Conservation (phyloP, 1,139 yeast species). For the Komagataea norvegica region DNA sequence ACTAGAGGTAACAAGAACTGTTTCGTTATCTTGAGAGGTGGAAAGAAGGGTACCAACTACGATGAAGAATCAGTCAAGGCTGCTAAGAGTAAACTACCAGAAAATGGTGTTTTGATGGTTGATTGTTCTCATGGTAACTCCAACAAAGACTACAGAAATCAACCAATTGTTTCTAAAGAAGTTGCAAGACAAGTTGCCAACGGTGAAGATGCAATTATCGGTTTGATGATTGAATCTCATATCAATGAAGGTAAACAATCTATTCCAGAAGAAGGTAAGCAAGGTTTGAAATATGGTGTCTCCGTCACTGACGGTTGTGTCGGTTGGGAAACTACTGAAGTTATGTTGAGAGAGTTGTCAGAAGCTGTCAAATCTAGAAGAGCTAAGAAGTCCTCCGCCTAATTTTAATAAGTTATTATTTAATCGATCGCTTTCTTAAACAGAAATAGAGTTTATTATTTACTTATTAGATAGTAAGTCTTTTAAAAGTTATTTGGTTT, state of each 20-base stretch:
- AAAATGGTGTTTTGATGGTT: slow-evolving; percentile 66
- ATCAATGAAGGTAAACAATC: slow-evolving; percentile 90
- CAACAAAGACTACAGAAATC: slow-evolving; percentile 87
- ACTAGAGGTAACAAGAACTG: slow-evolving; percentile 91
- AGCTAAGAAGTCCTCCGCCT: slow-evolving; percentile 26
- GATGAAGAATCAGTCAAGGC: slow-evolving; percentile 72
- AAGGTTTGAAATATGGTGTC: slow-evolving; percentile 85
- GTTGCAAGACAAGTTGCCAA: slow-evolving; percentile 78
- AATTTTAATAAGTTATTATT: not conserved
- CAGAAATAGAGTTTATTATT: too few species aligned
- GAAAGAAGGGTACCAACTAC: slow-evolving; percentile 89
- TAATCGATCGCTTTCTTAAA: too few species aligned
- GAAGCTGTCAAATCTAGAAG: slow-evolving; percentile 82
- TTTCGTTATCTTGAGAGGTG: slow-evolving; percentile 91
- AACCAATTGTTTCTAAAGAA: slow-evolving; percentile 76
- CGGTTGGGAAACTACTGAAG: slow-evolving; percentile 83
- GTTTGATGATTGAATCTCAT: slow-evolving; percentile 95
- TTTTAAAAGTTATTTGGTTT: too few species aligned
- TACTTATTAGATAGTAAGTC: too few species aligned
- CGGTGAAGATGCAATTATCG: slow-evolving; percentile 79
- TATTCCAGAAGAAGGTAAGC: slow-evolving; percentile 70
- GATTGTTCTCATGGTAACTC: slow-evolving; percentile 99
- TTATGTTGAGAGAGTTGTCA: slow-evolving; percentile 73
- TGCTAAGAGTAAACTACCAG: slow-evolving; percentile 61
- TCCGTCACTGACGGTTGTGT: slow-evolving; percentile 97